Evolutionary conservation across 2,329 filamentous ascomycete species (phyloP).

Genomic region (Venturia aucupariae): DNA sequence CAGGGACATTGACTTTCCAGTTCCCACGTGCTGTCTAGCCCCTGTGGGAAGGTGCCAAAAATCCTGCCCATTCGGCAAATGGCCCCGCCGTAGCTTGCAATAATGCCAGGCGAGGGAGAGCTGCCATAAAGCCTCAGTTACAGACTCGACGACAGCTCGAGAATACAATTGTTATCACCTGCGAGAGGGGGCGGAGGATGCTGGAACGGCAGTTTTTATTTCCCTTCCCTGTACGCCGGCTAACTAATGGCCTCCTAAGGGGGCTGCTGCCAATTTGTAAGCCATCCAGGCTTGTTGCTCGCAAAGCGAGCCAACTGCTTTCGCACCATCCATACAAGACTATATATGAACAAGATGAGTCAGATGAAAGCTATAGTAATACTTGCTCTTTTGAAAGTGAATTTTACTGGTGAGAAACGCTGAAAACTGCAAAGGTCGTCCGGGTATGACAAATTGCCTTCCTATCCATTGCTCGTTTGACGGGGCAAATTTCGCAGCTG

Average conservation of each 20-base stretch:
- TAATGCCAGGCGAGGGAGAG: not conserved
- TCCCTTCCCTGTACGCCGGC: constrained; percentile 6
- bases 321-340: not conserved
- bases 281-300: constrained; percentile 8
- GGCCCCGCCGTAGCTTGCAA: no score
- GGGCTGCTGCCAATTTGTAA: constrained; percentile 11
- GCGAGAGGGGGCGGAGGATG: not conserved
- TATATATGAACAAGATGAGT: constrained; percentile 8
- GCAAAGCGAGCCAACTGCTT: constrained; percentile 5
- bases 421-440: not conserved
- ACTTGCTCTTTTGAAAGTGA: not conserved
- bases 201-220: constrained; percentile 10
- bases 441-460: not conserved
- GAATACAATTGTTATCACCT: not conserved
- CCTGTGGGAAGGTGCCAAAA: not conserved
- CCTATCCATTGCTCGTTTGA: not conserved
- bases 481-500: not conserved
- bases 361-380: constrained; percentile 10
- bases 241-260: constrained; percentile 5
- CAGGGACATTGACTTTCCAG: not conserved
- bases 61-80: not conserved
- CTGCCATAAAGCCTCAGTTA: not conserved
- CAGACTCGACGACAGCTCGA: not conserved
- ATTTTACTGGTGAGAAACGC: not conserved
- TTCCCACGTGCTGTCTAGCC: not conserved